Evolutionary conservation across 2,329 filamentous ascomycete species (phyloP), one percentile per base, ranked within the genome.

Genomic region (Neonectria sp.): DNA sequence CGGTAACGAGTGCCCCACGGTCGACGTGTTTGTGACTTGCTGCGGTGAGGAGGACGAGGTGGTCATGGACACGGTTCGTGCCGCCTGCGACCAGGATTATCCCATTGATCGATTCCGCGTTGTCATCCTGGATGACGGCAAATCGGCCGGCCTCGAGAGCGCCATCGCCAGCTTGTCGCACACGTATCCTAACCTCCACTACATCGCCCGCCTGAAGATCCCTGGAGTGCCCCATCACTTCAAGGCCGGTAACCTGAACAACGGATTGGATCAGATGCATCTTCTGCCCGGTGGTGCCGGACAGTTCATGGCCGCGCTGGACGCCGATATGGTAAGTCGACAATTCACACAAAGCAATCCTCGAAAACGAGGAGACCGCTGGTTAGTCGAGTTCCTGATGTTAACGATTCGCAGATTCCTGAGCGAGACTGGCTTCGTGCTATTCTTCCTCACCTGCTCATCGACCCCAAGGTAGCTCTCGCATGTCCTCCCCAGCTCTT

Each of bases 221-320:
- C 83, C 83, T 4, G 84, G 84, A 8, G 79, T 83, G 37, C 84
- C 85, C 2, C 83, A 88, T 71, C 86, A 89, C 74, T 91, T 89
- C 82, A 91, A 91, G 81, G 88, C 89, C 1, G 89, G 89, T 57
- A 91, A 91, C 74, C 80, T 91, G 59, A 91, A 90, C 78, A 87
- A 88, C 63, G 90, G 87, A 37, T 78, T 89, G 24, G 85, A 88
- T 17, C 82, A 84, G 61, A 82, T 85, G 5, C 81, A 82, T 17
- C 74, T 79, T n/a, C 78, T 90, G 35, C 86, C 86, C 1, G 87
- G 86, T 21, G 88, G 88, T 27, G 82, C 86, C n/a, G 82, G 83
- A 46, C 82, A 87, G 72, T 91, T 84, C 76, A 87, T 91, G 75
- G 89, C 89, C n/a, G 87, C 87, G 45, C 80, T 92, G 37, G 90